These are phyloP conservation scores for Pistacia integerrima DNA, from an alignment of 345 rosid genomes.

Conservation along the genomic window DNA sequence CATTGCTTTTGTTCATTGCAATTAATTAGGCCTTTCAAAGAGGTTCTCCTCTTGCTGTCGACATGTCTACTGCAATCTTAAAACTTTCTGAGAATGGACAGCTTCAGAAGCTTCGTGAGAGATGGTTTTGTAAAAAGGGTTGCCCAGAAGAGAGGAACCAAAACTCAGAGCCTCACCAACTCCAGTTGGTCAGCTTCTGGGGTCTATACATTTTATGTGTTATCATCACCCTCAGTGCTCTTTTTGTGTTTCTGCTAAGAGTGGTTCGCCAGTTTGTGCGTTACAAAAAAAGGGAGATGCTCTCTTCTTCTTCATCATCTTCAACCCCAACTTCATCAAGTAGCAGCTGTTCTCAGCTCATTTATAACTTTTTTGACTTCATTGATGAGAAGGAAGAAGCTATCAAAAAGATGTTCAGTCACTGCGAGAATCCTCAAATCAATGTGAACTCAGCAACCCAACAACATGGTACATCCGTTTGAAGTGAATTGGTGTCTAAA, in stretches of 20 bases:
- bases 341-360: conserved; percentile 34
- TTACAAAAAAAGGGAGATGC: conserved; percentile 48
- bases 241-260: conserved; percentile 50
- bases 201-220: conserved; percentile 74
- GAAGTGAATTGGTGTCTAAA: conserved; percentile 4
- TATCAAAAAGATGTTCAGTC: conserved; percentile 58
- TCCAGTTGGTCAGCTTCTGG: conserved; percentile 73
- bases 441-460: conserved; percentile 27
- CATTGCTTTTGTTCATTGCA: neutral
- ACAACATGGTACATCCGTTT: neutral
- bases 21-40: conserved; percentile 68
- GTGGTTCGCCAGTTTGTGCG: conserved; percentile 53
- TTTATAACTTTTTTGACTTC: conserved; percentile 61
- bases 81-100: conserved; percentile 73
- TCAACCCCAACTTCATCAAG: conserved; percentile 29
- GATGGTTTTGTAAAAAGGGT: conserved; percentile 64
- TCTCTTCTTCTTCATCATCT: neutral
- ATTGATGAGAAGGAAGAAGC: conserved; percentile 87
- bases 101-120: conserved; percentile 58
- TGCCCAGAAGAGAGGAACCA: conserved; percentile 40
- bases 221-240: conserved; percentile 42
- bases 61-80: conserved; percentile 84
- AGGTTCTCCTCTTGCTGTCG: conserved; percentile 72
- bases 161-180: conserved; percentile 51
- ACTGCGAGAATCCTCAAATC: conserved; percentile 39